Evolutionary conservation across 495 filamentous ascomycete genomes (phyloP).

Genomic region (Penicillium pulvis): DNA sequence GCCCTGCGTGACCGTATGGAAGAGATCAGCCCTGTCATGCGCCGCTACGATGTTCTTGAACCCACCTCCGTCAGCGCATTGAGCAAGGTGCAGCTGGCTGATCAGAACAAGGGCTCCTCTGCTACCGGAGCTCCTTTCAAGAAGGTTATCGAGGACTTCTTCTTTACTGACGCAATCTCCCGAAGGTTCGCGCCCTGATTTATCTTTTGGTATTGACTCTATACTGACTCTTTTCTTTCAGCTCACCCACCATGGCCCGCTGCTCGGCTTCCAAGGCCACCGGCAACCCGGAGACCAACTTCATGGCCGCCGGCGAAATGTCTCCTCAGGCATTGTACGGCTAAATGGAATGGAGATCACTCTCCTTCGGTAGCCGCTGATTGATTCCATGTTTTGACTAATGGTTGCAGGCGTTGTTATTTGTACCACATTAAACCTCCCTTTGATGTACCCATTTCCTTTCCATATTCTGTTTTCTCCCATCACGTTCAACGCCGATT

Average conservation of each 20-base stretch:
- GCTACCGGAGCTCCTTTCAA: constrained; percentile 66
- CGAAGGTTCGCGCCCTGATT: constrained; percentile 65
- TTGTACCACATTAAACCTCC: constrained; percentile 45
- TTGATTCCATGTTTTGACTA: constrained; percentile 38
- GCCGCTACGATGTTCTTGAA: constrained; percentile 89
- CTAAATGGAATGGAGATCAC: constrained; percentile 20
- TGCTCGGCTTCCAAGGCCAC: constrained; percentile 82
- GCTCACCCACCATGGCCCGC: constrained; percentile 95
- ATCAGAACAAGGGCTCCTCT: constrained; percentile 88
- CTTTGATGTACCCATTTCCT: constrained; percentile 32
- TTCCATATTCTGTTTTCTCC: constrained; percentile 25
- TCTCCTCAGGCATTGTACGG: constrained; percentile 52
- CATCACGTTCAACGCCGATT: constrained; percentile 25
- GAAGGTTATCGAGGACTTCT: constrained; percentile 91
- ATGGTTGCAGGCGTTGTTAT: constrained; percentile 49
- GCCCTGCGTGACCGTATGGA: constrained; percentile 88
- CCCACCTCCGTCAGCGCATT: constrained; percentile 66
- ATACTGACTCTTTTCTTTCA: constrained; percentile 41
- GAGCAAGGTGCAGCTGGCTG: constrained; percentile 89
- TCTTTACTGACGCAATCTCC: constrained; percentile 94
- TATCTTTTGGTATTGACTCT: background rate
- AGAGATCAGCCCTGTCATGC: constrained; percentile 86
- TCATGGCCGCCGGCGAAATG: constrained; percentile 77
- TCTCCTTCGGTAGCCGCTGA: constrained; percentile 22
- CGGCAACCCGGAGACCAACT: constrained; percentile 73